These are phyloP conservation scores for Verticillium nonalfalfae DNA, from an alignment of 2,329 filamentous ascomycete genomes.

Conservation along the genomic window DNA sequence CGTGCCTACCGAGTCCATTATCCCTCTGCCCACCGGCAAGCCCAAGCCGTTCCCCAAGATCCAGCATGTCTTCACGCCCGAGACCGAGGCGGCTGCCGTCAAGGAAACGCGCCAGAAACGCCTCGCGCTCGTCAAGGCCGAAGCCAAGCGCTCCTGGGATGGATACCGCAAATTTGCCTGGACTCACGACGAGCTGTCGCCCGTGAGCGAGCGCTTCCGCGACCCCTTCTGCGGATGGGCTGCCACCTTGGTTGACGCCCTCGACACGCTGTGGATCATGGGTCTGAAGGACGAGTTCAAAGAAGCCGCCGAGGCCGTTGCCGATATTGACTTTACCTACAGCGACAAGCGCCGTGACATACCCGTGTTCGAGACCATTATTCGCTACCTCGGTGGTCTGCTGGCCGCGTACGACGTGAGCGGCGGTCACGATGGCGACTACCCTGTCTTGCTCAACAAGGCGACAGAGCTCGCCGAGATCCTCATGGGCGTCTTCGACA, in stretches of 20 bases:
- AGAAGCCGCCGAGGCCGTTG: constrained; percentile 64
- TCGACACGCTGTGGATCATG: constrained; percentile 87
- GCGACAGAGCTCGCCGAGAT: constrained; percentile 75
- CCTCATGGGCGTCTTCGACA: constrained; percentile 79
- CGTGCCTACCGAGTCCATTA: constrained; percentile 62
- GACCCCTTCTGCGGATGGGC: constrained; percentile 92
- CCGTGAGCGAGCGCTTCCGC: constrained; percentile 58
- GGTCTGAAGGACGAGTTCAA: constrained; percentile 73
- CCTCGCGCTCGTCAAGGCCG: constrained; percentile 60
- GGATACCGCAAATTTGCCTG: constrained; percentile 78
- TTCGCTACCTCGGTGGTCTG: constrained; percentile 84
- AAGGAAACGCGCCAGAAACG: constrained; percentile 59
- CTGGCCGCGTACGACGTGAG: constrained; percentile 84
- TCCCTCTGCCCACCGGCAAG: constrained; percentile 66
- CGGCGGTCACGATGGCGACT: constrained; percentile 46
- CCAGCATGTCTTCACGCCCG: constrained; percentile 65
- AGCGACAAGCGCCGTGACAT: constrained; percentile 58
- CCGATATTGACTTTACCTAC: constrained; percentile 76
- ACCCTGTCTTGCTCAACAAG: constrained; percentile 67
- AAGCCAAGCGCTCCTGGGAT: constrained; percentile 73
- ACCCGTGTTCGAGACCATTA: constrained; percentile 88
- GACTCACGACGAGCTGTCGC: constrained; percentile 79
- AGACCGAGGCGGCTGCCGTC: constrained; percentile 42
- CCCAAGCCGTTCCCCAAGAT: constrained; percentile 68
- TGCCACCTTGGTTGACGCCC: constrained; percentile 74